Evolutionary conservation across 2,329 filamentous ascomycete species (phyloP).

Genomic region (Colletotrichum sp.): DNA sequence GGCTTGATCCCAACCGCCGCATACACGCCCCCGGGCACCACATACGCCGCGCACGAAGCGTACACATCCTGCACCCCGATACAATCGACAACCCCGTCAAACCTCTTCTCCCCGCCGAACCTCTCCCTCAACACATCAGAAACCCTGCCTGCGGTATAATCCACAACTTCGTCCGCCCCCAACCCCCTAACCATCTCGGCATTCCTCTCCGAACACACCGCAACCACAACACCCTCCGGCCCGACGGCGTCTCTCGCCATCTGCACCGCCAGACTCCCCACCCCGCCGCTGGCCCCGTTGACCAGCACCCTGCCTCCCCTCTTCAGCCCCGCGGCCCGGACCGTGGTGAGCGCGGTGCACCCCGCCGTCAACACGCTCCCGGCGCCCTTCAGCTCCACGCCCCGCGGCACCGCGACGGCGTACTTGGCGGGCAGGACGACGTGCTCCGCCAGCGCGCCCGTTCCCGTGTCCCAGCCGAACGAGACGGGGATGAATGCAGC

Average conservation of each 20-base stretch:
- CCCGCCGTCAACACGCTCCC: conserved; percentile 43
- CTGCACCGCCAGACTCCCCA: conserved; percentile 52
- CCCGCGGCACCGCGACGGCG: conserved; percentile 34
- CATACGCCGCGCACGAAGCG: conserved; percentile 39
- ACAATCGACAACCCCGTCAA: conserved; percentile 54
- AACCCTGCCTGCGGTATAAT: background rate
- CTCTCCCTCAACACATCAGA: background rate
- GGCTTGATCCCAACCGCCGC: conserved; percentile 45
- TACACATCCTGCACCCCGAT: conserved; percentile 54
- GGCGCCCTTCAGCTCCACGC: conserved; percentile 33
- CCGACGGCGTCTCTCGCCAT: conserved; percentile 43
- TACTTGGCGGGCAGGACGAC: conserved; percentile 38
- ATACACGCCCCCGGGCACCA: conserved; percentile 41
- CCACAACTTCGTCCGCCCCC: conserved; percentile 52
- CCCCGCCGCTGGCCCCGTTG: conserved; percentile 56
- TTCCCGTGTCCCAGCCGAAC: conserved; percentile 35
- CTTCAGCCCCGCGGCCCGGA: conserved; percentile 40
- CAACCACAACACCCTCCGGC: conserved; percentile 46
- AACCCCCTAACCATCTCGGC: conserved; percentile 47
- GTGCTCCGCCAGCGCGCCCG: conserved; percentile 44
- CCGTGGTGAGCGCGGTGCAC: conserved; percentile 40
- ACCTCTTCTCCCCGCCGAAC: conserved; percentile 22
- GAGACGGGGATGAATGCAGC: conserved; percentile 42
- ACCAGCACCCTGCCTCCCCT: conserved; percentile 47
- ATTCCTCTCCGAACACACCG: conserved; percentile 52